Evolutionary conservation across 148 eudicot genomes (phyloP).

Genomic region (Vaccinium vitisidaea): DNA sequence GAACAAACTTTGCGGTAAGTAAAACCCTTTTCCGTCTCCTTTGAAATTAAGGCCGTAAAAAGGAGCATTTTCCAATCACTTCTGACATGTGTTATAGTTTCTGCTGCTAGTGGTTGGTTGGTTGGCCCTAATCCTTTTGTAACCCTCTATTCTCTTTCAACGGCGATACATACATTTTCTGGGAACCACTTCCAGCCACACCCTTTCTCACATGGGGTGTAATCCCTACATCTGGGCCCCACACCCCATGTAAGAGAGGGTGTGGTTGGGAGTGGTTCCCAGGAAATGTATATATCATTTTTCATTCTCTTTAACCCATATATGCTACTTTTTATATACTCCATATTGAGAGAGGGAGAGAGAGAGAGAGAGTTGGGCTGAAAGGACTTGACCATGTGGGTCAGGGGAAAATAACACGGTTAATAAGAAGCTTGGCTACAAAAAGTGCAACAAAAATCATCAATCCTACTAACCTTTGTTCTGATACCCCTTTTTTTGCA

Average conservation of each 20-base stretch:
- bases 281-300: too few relatives aligned
- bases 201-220: too few relatives aligned
- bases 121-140: conserved; percentile 28
- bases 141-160: background rate
- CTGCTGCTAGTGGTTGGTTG: conserved; percentile 27
- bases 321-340: background rate
- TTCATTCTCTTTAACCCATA: background rate
- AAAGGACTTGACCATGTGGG: conserved; percentile 18
- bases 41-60: background rate
- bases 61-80: background rate
- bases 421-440: conserved; percentile 30
- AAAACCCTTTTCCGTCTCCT: background rate
- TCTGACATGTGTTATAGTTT: conserved; percentile 4
- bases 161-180: too few relatives aligned
- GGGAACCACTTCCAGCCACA: too few relatives aligned
- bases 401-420: conserved; percentile 33
- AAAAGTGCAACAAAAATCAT: conserved; percentile 34
- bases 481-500: background rate
- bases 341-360: background rate
- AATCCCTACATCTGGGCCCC: too few relatives aligned
- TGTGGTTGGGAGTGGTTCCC: too few relatives aligned
- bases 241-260: too few relatives aligned
- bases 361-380: background rate
- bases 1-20: background rate
- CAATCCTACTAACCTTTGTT: conserved; percentile 17